A percentile compares a stretch with the other conserved stretches of the same genome.
Evolutionary conservation across 306 rosid species (phyloP).

Genomic region (Ziziphus jujuba): DNA sequence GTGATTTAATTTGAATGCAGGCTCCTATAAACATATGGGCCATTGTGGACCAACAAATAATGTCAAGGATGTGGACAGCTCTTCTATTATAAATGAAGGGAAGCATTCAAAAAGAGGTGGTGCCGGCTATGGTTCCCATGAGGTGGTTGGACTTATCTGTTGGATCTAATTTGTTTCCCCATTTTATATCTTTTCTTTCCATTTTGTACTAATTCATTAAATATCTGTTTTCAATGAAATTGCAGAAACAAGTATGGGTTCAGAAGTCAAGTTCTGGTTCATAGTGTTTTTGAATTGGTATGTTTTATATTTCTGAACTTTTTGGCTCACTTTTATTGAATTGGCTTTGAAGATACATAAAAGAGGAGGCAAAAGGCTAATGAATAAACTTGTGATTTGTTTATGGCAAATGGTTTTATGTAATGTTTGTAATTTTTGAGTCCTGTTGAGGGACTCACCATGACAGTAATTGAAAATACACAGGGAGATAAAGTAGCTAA

Average conservation of each 20-base stretch:
- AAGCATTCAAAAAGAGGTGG: conserved; percentile 55
- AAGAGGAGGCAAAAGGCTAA: too few relatives aligned
- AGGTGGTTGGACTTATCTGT: conserved; percentile 45
- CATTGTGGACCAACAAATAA: conserved; percentile 54
- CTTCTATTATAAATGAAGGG: conserved; percentile 50
- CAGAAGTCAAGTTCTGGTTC: conserved; percentile 79
- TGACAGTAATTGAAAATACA: too few relatives aligned
- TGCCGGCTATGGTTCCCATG: conserved; percentile 57
- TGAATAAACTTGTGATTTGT: too few relatives aligned
- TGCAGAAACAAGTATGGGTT: conserved; percentile 88
- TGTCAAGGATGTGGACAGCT: conserved; percentile 57
- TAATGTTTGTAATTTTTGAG: too few relatives aligned
- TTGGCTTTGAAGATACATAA: too few relatives aligned
- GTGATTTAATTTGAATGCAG: conserved; percentile 31
- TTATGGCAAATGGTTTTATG: too few relatives aligned
- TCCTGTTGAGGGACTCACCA: too few relatives aligned
- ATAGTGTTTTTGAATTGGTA: conserved; percentile 48
- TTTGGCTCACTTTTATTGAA: background rate
- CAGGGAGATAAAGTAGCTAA: too few relatives aligned
- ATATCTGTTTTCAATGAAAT: conserved; percentile 21
- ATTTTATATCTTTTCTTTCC: background rate
- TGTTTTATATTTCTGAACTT: conserved; percentile 30
- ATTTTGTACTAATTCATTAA: conserved; percentile 17
- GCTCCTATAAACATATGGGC: conserved; percentile 56
- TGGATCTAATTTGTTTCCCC: conserved; percentile 5